Percentiles rank a stretch among this genome's conserved stretches.
phyloP scores from a whole-genome alignment of 1,139 yeast genomes.

The Tardiomyces blankii region DNA sequence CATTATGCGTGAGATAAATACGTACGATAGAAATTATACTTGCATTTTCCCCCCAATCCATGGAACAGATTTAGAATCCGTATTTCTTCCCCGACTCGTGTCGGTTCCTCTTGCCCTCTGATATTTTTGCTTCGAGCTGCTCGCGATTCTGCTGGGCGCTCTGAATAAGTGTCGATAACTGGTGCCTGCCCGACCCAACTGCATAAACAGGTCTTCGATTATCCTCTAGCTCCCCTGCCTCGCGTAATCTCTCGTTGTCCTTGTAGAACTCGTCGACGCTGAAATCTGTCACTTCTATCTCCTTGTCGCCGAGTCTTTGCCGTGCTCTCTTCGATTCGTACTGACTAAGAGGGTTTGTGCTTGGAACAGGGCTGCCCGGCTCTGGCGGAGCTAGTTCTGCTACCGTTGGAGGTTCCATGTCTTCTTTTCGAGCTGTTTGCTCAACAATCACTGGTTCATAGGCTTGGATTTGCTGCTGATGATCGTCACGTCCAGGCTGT shows the following conservation, averaged over 20 bases:
- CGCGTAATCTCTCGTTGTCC: constrained; percentile 13
- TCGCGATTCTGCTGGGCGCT: constrained; percentile 21
- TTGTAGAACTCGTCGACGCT: constrained; percentile 20
- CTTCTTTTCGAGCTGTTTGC: neutral
- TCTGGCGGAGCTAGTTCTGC: too few species aligned
- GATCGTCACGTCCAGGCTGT: neutral
- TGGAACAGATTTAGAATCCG: constrained; percentile 13
- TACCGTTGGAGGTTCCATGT: too few species aligned
- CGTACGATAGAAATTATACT: too few species aligned
- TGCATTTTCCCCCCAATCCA: too few species aligned
- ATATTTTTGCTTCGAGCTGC: constrained; percentile 19
- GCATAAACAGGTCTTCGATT: constrained; percentile 17
- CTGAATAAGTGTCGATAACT: constrained; percentile 18
- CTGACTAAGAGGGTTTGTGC: too few species aligned
- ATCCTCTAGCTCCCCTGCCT: constrained; percentile 14
- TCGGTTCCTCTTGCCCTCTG: constrained; percentile 13
- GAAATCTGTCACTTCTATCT: constrained; percentile 17
- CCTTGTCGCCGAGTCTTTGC: too few species aligned
- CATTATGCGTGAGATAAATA: too few species aligned
- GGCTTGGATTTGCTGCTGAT: neutral
- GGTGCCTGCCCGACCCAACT: constrained; percentile 20
- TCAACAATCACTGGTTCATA: neutral
- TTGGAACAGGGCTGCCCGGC: too few species aligned
- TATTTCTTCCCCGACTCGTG: constrained; percentile 18
- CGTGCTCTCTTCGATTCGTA: too few species aligned